phyloP scores from a whole-genome alignment of 1,139 yeast species.

The Candida glucosophila region DNA sequence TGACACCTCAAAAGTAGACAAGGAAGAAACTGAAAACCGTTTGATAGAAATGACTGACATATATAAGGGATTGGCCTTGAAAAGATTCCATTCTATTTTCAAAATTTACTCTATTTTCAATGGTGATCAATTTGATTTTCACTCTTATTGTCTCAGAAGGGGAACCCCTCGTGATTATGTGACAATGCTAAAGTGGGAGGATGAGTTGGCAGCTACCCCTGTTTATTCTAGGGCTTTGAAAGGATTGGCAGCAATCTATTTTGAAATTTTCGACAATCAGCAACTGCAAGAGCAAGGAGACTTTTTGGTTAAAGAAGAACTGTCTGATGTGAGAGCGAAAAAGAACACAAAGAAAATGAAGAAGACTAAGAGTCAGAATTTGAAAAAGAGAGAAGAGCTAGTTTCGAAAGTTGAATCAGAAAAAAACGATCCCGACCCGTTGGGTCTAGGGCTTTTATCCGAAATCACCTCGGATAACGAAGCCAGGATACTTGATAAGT shows the following conservation, averaged over 20 bases:
- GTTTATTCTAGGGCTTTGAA: conserved; percentile 60
- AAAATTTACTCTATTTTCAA: conserved; percentile 63
- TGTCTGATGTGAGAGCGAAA: conserved; percentile 6
- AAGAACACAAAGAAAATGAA: conserved; percentile 20
- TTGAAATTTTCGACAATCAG: conserved; percentile 31
- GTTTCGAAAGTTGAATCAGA: conserved; percentile 34
- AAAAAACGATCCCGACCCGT: conserved; percentile 40
- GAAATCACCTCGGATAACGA: conserved; percentile 16
- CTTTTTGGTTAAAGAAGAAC: conserved; percentile 10
- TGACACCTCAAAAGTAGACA: conserved; percentile 5
- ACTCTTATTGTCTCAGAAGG: conserved; percentile 80
- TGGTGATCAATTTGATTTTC: conserved; percentile 91
- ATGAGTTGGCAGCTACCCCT: conserved; percentile 58
- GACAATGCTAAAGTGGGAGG: conserved; percentile 76
- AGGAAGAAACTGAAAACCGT: conserved; percentile 19
- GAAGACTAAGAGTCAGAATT: conserved; percentile 27
- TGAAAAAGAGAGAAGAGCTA: conserved; percentile 29
- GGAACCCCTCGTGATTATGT: conserved; percentile 85
- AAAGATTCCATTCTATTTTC: conserved; percentile 63
- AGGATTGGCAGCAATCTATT: conserved; percentile 56
- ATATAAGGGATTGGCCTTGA: conserved; percentile 65
- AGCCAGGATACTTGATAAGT: conserved; percentile 21
- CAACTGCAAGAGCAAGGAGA: conserved; percentile 4
- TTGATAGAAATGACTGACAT: conserved; percentile 27
- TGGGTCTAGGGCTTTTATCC: conserved; percentile 34